phyloP scores from a whole-genome alignment of 2,329 filamentous ascomycete genomes.

The Hortaea sp. region DNA sequence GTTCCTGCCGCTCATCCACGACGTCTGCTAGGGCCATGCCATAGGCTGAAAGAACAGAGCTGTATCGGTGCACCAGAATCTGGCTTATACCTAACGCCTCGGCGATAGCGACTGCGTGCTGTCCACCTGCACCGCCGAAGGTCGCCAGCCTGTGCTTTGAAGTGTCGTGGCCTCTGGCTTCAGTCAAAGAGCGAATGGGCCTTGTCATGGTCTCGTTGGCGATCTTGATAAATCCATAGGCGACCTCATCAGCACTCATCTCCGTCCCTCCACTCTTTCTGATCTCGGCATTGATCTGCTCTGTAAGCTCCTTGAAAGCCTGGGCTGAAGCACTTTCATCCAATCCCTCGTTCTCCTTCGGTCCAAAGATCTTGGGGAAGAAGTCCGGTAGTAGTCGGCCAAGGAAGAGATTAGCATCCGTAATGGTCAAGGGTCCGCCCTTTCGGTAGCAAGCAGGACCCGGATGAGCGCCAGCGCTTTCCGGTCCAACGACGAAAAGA shows the following conservation, averaged over 20 bases:
- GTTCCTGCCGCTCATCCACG: constrained; percentile 81
- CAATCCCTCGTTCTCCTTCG: constrained; percentile 72
- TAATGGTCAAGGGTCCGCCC: constrained; percentile 81
- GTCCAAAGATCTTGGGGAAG: constrained; percentile 91
- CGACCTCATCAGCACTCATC: constrained; percentile 75
- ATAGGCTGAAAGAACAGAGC: constrained; percentile 80
- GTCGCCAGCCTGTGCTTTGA: constrained; percentile 83
- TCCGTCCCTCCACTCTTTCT: constrained; percentile 44
- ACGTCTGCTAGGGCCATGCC: constrained; percentile 91
- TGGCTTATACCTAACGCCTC: constrained; percentile 74
- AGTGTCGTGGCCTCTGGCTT: constrained; percentile 85
- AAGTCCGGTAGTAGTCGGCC: constrained; percentile 79
- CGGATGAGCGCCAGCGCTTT: constrained; percentile 79
- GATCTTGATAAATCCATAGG: constrained; percentile 79
- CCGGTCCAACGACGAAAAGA: constrained; percentile 80
- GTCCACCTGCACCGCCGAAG: constrained; percentile 84
- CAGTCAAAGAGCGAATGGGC: constrained; percentile 80
- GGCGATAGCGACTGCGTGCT: constrained; percentile 86
- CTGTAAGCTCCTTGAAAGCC: constrained; percentile 64
- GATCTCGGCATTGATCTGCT: constrained; percentile 68
- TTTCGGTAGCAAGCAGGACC: constrained; percentile 88
- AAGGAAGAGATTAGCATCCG: constrained; percentile 80
- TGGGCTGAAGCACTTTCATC: constrained; percentile 66
- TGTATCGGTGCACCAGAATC: constrained; percentile 78
- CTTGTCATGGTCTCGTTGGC: constrained; percentile 88